Base-by-base conservation (phyloP, 257 asterid genomes). In the Solanum piurae region DNA sequence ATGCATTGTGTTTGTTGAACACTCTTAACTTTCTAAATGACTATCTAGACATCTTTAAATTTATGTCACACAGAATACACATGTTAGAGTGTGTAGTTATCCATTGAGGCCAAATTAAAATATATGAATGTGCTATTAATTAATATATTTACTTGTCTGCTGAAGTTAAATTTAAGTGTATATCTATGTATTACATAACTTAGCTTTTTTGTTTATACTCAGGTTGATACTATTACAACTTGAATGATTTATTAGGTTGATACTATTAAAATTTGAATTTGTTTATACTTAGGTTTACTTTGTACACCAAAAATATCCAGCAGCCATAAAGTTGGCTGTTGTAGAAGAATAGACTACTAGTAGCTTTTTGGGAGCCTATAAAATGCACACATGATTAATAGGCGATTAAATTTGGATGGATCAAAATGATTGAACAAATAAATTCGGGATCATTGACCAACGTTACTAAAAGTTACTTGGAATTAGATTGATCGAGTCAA, bases 371-470 rank as follows among this genome's bases (percentile, higher is more conserved):
- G 33, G 62, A 18, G n/a, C n/a, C 62, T 52, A 52, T 16, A 52
- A 60, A 60, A 11, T 64, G 29, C 33, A 11, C 8, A 25, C 34
- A 2, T 25, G 33, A 0, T 64, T 64, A 64, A 64, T 64, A 2
- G 33, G 6, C 18, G 0, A 0, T 64, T 64, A 25, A 64, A 64
- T 64, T 64, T 64, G 72, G 4, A 25, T 5, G 4, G 72, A 2
- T 64, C 34, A 64, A 64, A 25, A 64, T 25, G 0, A 64, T 5
- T 1, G 9, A 64, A 18, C 1, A 10, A 11, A 64, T 64, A 64
- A 64, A 25, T 25, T 23, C 0, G 0, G 31, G 1, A 4, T 0
- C 16, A 11, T 0, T n/a, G 29, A 0, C 6, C 8, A 10, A n/a
- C 3, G 3, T 64, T 11, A 2, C 60, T 52, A 52, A 52, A 16